These are phyloP conservation scores for Candida anglica DNA, from an alignment of 805 yeast species.

Conservation along the genomic window DNA sequence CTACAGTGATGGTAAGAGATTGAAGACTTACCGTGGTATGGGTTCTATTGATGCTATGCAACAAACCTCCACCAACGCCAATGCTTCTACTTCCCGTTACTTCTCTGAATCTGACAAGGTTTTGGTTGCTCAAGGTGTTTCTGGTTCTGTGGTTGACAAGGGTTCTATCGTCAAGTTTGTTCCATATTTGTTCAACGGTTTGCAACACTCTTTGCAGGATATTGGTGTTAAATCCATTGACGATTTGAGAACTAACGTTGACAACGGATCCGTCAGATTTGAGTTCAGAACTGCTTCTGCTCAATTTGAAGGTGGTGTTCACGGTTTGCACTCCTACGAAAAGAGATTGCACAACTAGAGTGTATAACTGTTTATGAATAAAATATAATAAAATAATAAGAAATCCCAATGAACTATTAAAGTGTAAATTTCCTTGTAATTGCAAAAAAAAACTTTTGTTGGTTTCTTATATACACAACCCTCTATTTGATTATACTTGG, in stretches of 20 bases:
- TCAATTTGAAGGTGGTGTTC: conserved; percentile 98
- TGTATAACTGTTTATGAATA: not conserved
- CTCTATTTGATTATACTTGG: too few relatives aligned
- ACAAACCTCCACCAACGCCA: conserved; percentile 79
- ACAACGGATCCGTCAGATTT: conserved; percentile 74
- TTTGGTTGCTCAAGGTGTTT: conserved; percentile 97
- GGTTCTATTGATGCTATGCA: conserved; percentile 99
- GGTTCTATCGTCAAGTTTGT: conserved; percentile 92
- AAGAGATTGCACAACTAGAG: conserved; percentile 86
- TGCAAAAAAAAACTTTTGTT: too few relatives aligned
- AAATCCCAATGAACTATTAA: too few relatives aligned
- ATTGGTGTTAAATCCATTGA: conserved; percentile 75
- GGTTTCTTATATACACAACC: too few relatives aligned
- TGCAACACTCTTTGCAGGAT: conserved; percentile 98
- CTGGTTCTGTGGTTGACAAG: conserved; percentile 94
- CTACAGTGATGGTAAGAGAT: conserved; percentile 96
- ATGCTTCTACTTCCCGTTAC: conserved; percentile 97
- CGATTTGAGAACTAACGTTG: conserved; percentile 62
- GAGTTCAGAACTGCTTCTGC: conserved; percentile 98
- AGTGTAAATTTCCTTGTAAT: too few relatives aligned
- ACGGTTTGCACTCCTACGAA: conserved; percentile 94
- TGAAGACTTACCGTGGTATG: conserved; percentile 98
- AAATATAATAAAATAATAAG: not conserved
- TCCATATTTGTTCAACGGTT: conserved; percentile 91
- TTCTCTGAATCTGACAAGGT: conserved; percentile 95